phyloP scores from a whole-genome alignment of 345 rosid genomes.

The Gossypium rotundifolium region DNA sequence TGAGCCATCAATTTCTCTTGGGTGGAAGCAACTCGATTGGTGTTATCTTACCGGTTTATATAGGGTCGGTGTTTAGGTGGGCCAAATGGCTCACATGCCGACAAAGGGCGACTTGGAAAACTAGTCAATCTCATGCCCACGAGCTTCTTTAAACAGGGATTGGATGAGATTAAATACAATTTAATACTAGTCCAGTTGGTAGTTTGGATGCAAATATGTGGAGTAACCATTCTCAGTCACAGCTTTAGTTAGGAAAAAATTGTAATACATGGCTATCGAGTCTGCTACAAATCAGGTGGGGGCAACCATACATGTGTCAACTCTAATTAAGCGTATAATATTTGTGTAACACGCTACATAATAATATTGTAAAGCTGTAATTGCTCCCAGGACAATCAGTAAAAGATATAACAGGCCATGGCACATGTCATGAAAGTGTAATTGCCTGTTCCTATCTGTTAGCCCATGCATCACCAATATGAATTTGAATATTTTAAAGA shows the following conservation, averaged over 20 bases:
- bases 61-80: conserved; percentile 9
- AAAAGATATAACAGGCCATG: background rate
- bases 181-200: background rate
- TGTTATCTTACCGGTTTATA: background rate
- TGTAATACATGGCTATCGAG: background rate
- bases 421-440: background rate
- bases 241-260: background rate
- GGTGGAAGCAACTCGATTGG: background rate
- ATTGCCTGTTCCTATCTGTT: background rate
- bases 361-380: background rate
- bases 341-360: background rate
- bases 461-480: background rate
- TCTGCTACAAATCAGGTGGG: background rate
- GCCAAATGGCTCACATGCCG: background rate
- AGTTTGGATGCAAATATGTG: background rate
- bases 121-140: background rate
- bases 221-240: background rate
- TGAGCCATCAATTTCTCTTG: background rate
- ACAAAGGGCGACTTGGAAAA: background rate
- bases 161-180: background rate
- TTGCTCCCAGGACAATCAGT: background rate
- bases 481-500: background rate
- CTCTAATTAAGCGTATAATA: background rate
- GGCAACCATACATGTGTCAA: background rate
- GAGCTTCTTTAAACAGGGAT: background rate